Evolutionary conservation across 1,284 basidiomycete species (phyloP).

Genomic region (Trametes pubescens): DNA sequence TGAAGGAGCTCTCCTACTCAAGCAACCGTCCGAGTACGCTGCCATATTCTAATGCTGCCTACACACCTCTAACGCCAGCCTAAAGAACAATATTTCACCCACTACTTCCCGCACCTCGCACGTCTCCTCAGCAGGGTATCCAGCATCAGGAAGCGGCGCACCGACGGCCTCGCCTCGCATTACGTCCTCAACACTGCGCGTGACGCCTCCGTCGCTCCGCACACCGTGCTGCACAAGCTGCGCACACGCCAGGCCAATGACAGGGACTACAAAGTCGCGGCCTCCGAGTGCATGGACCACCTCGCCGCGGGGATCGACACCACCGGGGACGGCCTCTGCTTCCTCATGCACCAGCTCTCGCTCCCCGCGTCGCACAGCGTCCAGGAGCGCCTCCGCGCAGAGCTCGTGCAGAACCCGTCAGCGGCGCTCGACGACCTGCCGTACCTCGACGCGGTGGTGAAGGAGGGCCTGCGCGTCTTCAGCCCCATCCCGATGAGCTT

Average conservation of each 20-base stretch:
- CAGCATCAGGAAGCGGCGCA: slow-evolving; percentile 10
- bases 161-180: slow-evolving; percentile 18
- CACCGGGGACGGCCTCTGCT: slow-evolving; percentile 40
- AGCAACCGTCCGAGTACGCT: slow-evolving; percentile 26
- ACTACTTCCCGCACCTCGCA: slow-evolving; percentile 31
- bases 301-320: slow-evolving; percentile 40
- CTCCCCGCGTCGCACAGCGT: slow-evolving; percentile 23
- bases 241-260: slow-evolving; percentile 13
- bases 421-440: slow-evolving; percentile 81
- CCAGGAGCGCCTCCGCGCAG: slow-evolving; percentile 33
- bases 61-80: slow-evolving; percentile 2
- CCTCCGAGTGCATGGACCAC: slow-evolving; percentile 40
- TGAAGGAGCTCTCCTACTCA: slow-evolving; percentile 36
- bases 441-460: slow-evolving; percentile 90
- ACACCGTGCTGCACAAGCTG: slow-evolving; percentile 33
- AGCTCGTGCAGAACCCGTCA: slow-evolving; percentile 28
- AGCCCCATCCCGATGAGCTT: slow-evolving; percentile 91
- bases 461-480: slow-evolving; percentile 89
- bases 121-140: slow-evolving; percentile 14
- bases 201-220: slow-evolving; percentile 20
- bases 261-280: slow-evolving; percentile 23
- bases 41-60: background rate
- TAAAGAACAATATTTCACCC: slow-evolving; percentile 24
- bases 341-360: slow-evolving; percentile 39
- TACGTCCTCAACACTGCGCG: slow-evolving; percentile 27